Percentiles rank a stretch among this genome's conserved stretches.
phyloP scores from a whole-genome alignment of 352 stramenopile genomes.

The Phytophthora sojae region DNA sequence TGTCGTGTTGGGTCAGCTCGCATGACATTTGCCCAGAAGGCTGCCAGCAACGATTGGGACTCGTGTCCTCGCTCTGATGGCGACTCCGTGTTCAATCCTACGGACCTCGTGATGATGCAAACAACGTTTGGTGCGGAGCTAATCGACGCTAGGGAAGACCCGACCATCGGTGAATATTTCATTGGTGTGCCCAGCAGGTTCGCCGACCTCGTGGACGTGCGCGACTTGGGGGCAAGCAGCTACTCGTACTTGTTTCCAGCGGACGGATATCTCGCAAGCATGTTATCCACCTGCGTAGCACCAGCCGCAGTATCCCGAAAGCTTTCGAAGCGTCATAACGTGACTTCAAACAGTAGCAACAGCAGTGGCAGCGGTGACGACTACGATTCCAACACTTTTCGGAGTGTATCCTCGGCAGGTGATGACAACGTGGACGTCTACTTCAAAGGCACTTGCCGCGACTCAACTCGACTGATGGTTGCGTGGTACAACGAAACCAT shows the following conservation, averaged over 20 bases:
- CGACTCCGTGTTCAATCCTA: constrained; percentile 41
- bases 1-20: constrained; percentile 48
- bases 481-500: constrained; percentile 50
- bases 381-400: too few species aligned
- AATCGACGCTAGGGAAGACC: constrained; percentile 35
- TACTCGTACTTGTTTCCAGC: constrained; percentile 44
- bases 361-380: too few species aligned
- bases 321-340: too few species aligned
- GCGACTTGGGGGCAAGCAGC: constrained; percentile 45
- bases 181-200: constrained; percentile 33
- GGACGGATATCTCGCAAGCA: constrained; percentile 34
- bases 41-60: constrained; percentile 1
- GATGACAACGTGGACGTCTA: too few species aligned
- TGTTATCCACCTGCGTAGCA: constrained; percentile 36
- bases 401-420: too few species aligned
- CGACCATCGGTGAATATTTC: constrained; percentile 43
- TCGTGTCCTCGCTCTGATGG: constrained; percentile 15
- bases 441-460: too few species aligned
- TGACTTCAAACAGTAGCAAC: too few species aligned
- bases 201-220: constrained; percentile 43
- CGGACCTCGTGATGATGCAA: constrained; percentile 42
- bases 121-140: constrained; percentile 30
- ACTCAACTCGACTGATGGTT: too few species aligned
- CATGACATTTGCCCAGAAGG: constrained; percentile 53
- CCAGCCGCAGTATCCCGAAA: background rate